Conservation (phyloP, 176 grass and related monocot species). For the Microstegium vimineum region DNA sequence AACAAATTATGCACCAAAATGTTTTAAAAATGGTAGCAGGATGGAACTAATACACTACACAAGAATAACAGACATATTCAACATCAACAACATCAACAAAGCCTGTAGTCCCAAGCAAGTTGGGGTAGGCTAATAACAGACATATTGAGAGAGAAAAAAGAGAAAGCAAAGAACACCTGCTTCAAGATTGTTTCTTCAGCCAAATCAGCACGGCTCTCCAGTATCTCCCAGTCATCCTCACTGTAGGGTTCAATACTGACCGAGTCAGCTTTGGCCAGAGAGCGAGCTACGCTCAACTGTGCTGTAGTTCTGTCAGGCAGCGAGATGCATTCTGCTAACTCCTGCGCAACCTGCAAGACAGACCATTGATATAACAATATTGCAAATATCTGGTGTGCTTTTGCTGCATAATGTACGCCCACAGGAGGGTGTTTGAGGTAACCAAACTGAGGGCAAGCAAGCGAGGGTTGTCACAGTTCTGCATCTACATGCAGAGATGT, state of each 20-base stretch:
- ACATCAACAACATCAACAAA: too few species aligned
- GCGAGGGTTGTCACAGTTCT: neutral
- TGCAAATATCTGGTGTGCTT: neutral
- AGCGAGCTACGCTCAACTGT: conserved; percentile 59
- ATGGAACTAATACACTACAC: neutral
- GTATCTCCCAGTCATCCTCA: conserved; percentile 98
- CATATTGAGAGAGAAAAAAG: too few species aligned
- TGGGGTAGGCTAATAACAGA: too few species aligned
- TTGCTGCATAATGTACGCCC: neutral
- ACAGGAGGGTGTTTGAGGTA: neutral
- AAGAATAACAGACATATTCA: neutral
- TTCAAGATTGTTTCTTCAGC: conserved; percentile 90
- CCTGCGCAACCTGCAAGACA: conserved; percentile 68
- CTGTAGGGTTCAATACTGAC: conserved; percentile 77
- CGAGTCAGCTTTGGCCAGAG: conserved; percentile 58
- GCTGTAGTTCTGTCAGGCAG: conserved; percentile 57
- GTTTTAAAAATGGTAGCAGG: neutral
- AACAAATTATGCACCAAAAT: neutral
- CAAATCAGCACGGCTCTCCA: conserved; percentile 74
- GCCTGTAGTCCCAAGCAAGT: too few species aligned
- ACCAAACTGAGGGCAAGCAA: neutral
- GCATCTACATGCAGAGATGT: neutral
- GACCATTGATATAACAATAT: conserved; percentile 9
- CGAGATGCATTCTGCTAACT: conserved; percentile 71
- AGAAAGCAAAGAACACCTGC: conserved; percentile 45